Conservation (phyloP, 495 filamentous ascomycete species). For the Aspergillus cavernicola region DNA sequence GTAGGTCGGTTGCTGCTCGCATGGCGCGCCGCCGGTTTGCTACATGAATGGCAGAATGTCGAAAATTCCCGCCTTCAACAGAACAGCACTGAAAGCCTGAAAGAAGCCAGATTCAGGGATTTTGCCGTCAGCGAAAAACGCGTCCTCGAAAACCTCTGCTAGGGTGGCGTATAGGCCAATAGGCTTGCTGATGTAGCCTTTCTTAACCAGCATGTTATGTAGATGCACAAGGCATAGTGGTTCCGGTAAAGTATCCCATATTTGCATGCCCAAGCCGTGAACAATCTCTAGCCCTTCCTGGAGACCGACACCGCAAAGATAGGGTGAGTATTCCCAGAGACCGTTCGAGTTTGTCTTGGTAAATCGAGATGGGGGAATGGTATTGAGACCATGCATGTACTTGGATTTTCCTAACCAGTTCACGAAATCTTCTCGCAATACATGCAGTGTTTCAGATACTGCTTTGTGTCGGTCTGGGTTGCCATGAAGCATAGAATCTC, state of each 20-base stretch:
- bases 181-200: background rate
- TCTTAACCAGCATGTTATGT: background rate
- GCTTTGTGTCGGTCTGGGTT: conserved; percentile 15
- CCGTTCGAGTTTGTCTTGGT: conserved; percentile 39
- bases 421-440: conserved; percentile 26
- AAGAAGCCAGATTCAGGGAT: background rate
- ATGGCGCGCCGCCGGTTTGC: background rate
- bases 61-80: background rate
- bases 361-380: conserved; percentile 25
- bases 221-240: background rate
- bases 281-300: background rate
- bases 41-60: background rate
- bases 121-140: background rate
- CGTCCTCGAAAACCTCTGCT: background rate
- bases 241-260: background rate
- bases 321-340: conserved; percentile 49
- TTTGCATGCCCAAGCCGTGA: background rate
- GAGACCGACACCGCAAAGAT: conserved; percentile 29
- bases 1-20: background rate
- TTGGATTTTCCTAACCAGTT: conserved; percentile 42
- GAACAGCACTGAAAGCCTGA: background rate
- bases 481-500: conserved; percentile 23
- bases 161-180: background rate
- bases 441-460: conserved; percentile 10
- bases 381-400: conserved; percentile 27